Conservation (phyloP, 768 basidiomycete species). For the Suillus brevipes region DNA sequence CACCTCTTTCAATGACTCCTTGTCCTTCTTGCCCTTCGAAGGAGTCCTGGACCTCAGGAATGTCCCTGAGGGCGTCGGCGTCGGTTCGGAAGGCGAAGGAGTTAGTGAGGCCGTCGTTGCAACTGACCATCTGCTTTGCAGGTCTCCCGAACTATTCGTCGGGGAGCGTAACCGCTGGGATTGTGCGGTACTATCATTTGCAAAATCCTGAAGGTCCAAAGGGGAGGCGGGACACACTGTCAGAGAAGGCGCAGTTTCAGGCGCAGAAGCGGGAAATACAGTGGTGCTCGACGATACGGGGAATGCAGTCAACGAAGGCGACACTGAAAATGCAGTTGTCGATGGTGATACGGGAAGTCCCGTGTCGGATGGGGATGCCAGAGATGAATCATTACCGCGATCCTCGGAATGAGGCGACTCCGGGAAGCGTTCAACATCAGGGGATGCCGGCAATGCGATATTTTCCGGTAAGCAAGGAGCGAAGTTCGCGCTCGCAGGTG, state of each 20-base stretch:
- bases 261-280: neutral
- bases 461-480: constrained; percentile 24
- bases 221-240: constrained; percentile 15
- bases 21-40: constrained; percentile 20
- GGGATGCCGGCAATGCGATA: constrained; percentile 28
- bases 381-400: constrained; percentile 1
- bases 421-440: constrained; percentile 16
- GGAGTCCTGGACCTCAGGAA: constrained; percentile 15
- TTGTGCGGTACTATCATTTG: constrained; percentile 8
- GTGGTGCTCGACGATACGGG: constrained; percentile 8
- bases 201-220: neutral
- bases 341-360: constrained; percentile 1
- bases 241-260: constrained; percentile 7
- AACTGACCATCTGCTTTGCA: constrained; percentile 27
- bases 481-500: constrained; percentile 23
- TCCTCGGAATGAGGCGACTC: neutral
- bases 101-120: constrained; percentile 33
- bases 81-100: constrained; percentile 16
- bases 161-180: constrained; percentile 6
- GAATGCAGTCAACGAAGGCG: constrained; percentile 7
- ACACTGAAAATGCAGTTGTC: constrained; percentile 7
- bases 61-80: constrained; percentile 7
- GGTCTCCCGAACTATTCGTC: constrained; percentile 3
- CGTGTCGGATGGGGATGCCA: constrained; percentile 9
- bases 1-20: constrained; percentile 11